Evolutionary conservation across 306 rosid genomes (phyloP), one percentile per base, ranked within the genome.

Genomic region (Cucurbita argyrosperma): DNA sequence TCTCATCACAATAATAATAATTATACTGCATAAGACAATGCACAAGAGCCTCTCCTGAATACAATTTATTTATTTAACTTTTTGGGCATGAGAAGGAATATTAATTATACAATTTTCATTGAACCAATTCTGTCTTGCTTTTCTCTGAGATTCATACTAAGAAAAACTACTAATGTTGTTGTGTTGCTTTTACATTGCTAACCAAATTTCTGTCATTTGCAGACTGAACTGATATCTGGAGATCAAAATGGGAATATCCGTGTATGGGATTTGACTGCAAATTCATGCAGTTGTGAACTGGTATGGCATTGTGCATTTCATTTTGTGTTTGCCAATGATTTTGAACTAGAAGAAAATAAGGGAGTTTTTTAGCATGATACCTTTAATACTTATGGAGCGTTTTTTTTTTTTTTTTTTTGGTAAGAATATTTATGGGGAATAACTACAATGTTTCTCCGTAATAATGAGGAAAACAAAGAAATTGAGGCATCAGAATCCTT

Each of bases 201-300:
- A 71, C 42, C 62, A 15, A 52, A 9, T n/a, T 52, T 51, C 19
- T 37, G 14, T 71, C 23, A 42, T 76, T 80, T 64, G 79, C 90
- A 91, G 99, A 95, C 95, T 68, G 99, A 95, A 83, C 90, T 95
- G 47, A 91, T 95, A 83, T 95, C 99, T 40, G 99, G 97, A 62
- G 99, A 95, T 86, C 97, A 95, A 82, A 95, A 95, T 82, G 97
- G 99, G 72, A 95, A 95, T 57, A 95, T 95, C 61, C 96, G 97
- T 72, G 99, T 95, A 71, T 95, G 99, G 99, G 99, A 95, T 81
- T 88, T 95, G 88, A 95, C 99, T 16, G 99, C 97, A 70, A 95
- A 95, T 79, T 91, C 97, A 57, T 95, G 99, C 86, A 91, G 99
- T 82, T 95, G 99, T 59, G 99, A 95, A 87, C 72, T 95, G 97